Evolutionary conservation across 192 early-diverging fungal genomes (phyloP).

Genomic region (Coemansia sp.): DNA sequence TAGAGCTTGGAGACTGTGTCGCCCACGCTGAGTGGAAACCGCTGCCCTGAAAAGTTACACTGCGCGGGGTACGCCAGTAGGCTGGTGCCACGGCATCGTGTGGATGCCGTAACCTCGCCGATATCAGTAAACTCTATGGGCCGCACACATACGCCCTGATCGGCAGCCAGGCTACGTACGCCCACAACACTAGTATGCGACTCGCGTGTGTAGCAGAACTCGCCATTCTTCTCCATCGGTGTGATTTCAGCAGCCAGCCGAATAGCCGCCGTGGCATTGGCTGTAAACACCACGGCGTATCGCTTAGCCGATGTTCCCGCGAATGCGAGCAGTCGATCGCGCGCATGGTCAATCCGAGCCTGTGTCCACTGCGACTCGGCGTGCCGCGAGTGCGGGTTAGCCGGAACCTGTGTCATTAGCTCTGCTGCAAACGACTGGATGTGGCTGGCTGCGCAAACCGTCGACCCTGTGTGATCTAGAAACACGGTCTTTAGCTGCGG

Average conservation of each 20-base stretch:
- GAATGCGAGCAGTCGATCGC: constrained; percentile 58
- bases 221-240: constrained; percentile 50
- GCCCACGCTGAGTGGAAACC: constrained; percentile 66
- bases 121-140: constrained; percentile 35
- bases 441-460: constrained; percentile 53
- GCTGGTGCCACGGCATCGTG: constrained; percentile 21
- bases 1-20: constrained; percentile 38
- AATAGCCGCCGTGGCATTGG: constrained; percentile 74
- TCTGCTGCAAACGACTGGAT: constrained; percentile 47
- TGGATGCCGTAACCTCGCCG: constrained; percentile 14
- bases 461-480: constrained; percentile 67
- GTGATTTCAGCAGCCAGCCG: constrained; percentile 72
- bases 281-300: constrained; percentile 75
- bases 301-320: constrained; percentile 59
- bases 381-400: constrained; percentile 69
- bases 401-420: constrained; percentile 55
- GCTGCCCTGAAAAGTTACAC: constrained; percentile 78
- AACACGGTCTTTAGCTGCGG: constrained; percentile 60
- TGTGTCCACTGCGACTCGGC: constrained; percentile 57
- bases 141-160: constrained; percentile 19
- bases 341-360: constrained; percentile 53
- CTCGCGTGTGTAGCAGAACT: constrained; percentile 63
- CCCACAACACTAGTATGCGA: constrained; percentile 79
- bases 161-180: constrained; percentile 58
- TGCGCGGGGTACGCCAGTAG: constrained; percentile 81